Evolutionary conservation across 116 monocot species (phyloP), one percentile per base, ranked within the genome.

Genomic region (Cymodocea nodosa): DNA sequence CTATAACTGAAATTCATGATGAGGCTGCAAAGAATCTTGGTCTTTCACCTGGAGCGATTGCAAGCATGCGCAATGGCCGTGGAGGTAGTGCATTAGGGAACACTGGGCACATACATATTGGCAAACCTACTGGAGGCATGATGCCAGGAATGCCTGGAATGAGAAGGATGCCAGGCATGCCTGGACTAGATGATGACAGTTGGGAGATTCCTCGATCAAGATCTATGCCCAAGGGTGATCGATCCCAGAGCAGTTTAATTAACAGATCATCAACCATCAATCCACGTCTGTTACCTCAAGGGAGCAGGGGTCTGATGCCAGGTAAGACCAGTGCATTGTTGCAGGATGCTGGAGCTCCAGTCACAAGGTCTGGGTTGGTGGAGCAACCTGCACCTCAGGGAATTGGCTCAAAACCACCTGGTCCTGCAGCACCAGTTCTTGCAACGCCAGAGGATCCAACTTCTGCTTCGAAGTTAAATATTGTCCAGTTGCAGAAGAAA

Each of bases 21-120:
- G 93, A 88, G 56, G 87, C 88, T 51, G 93, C 83, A 59, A 88
- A 83, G 74, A 93, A 76, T 66, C 88, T 92, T 54, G 93, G 93
- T 1, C 35, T 88, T 53, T 85, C 85, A 52, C 88, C 85, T 12
- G 93, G 93, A 35, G 52, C 83, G 63, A 76, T 79, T 23, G 81
- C 78, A 68, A 79, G 58, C 74, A 77, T 95, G 70, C 83, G 83
- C 63, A 87, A 78, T 71, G 83, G 81, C 13, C 87, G 90, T 23
- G 79, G 75, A 30, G 58, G 60, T 16, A 71, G 68, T 50, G 17
- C 80, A 56, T 1, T 66, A 15, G 77, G 78, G 3, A 77, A 69
- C 52, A 71, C 87, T 18, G 69, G 77, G 14, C 61, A 68, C 19
- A 74, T 76, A 50, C 73, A 85, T 10, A 48, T 83, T 17, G 75